A percentile compares a stretch with the other conserved stretches of the same genome.
Conservation (phyloP, 2,329 filamentous ascomycete species). For the Pestalotiopsis sp. region DNA sequence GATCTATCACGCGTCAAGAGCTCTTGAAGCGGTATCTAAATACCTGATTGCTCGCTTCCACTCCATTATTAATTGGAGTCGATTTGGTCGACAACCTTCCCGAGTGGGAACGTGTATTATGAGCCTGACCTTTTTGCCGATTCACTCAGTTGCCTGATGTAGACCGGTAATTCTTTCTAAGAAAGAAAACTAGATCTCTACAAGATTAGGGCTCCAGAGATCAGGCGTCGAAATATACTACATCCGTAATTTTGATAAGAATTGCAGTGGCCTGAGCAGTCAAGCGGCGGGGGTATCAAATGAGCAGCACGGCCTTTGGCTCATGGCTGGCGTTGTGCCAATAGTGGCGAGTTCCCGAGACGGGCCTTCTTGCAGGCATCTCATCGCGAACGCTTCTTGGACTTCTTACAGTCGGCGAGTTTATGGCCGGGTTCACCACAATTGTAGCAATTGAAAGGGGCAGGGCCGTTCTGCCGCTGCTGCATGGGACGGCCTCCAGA, state of each 20-base stretch:
- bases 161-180: background rate
- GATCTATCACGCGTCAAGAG: background rate
- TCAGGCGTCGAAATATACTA: background rate
- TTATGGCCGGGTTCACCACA: slow-evolving; percentile 13
- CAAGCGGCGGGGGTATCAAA: background rate
- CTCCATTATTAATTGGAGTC: background rate
- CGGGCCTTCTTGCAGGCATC: background rate
- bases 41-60: background rate
- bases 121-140: slow-evolving; percentile 2
- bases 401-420: slow-evolving; percentile 8
- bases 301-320: background rate
- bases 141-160: slow-evolving; percentile 1
- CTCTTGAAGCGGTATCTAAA: background rate
- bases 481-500: slow-evolving; percentile 13
- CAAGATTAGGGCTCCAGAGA: background rate
- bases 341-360: background rate
- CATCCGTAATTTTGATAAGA: background rate
- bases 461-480: slow-evolving; percentile 5
- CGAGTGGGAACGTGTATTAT: background rate
- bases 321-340: background rate
- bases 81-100: slow-evolving; percentile 5
- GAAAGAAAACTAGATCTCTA: background rate
- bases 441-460: slow-evolving; percentile 10
- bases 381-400: slow-evolving; percentile 8
- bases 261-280: background rate